Base-by-base conservation (phyloP, 345 rosid species). In the Raphanus sativus region DNA sequence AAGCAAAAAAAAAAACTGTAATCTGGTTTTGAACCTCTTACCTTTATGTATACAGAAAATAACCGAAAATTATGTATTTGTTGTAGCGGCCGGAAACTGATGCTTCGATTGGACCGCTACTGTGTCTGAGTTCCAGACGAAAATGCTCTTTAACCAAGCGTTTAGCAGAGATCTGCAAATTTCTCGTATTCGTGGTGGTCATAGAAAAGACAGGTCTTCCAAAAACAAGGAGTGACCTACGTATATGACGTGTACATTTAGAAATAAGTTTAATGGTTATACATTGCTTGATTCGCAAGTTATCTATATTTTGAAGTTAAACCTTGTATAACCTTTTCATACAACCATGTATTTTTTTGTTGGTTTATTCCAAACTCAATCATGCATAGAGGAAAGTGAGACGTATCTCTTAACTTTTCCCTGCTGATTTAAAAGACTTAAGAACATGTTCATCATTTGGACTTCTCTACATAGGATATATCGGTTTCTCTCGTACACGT, bases 131-230 rank as follows among this genome's bases (percentile, higher is more conserved):
- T 93, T 93, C 83, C 97, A 93, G 77, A 89, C 94, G 25, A 86
- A 97, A 60, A 88, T 93, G 92, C 86, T 93, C 24, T 93, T 93
- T 83, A 93, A 93, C 88, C 97, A 93, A 84, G 97, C 98, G 21
- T 89, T 93, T 77, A 91, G 98, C 70, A 89, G 97, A 85, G 98
- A 94, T 78, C 85, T 93, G 52, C 98, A 88, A 81, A 91, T 91
- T 71, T 91, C 94, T 1, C 96, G 96, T 74, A 91, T 93, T 81
- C 96, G 91, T 34, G 89, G 92, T 24, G 93, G 98, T 58, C 88
- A 83, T 56, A 87, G 82, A 83, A 85, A 93, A 77, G 92, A 87
- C 58, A 83, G 86, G 3, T 78, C 92, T 32, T 81, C 94, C 66
- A 87, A 82, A 60, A 81, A 70, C 81, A 87, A 86, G 77, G 91